Evolutionary conservation across 345 rosid genomes (phyloP), one percentile per base, ranked within the genome.

Genomic region (Angophora floribunda): DNA sequence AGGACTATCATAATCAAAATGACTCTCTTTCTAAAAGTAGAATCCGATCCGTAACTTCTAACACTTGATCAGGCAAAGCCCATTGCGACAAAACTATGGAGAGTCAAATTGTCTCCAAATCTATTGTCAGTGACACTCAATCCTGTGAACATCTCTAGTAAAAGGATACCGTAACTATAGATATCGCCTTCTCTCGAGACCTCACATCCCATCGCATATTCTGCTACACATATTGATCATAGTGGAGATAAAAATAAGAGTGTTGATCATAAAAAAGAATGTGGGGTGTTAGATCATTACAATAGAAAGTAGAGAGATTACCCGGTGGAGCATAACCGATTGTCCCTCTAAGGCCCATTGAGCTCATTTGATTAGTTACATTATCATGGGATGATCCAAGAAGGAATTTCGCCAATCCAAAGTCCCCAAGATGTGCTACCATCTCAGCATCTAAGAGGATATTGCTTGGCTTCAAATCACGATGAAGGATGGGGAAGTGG

Each of bases 41-140:
- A 13, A 13, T n/a, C 8, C 3, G 2, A 63, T 63, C 36, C 1
- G 1, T 63, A 63, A 63, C 4, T 63, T n/a, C 70, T 2, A n/a
- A 0, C 2, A 2, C 36, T 13, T 2, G 9, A 6, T 63, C 17
- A 3, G 17, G 36, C 9, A 63, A 63, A n/a, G 70, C 36, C 36
- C 2, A 1, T 2, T 1, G 9, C 0, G 2, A 63, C 70, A n/a
- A n/a, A 63, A n/a, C 9, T n/a, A 63, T 7, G 70, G 36, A 63
- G 70, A 13, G 70, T 63, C 70, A 13, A n/a, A 28, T n/a, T n/a
- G 70, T 13, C 19, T 0, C 4, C 0, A 4, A 63, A 63, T n/a
- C 9, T 63, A 0, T 63, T 7, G 1, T 63, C 1, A 2, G 70
- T n/a, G 2, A 36, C 17, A 63, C 70, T 63, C 70, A 63, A 63